phyloP scores from a whole-genome alignment of 208 protist species.

The Wallacemonas rigidus region DNA sequence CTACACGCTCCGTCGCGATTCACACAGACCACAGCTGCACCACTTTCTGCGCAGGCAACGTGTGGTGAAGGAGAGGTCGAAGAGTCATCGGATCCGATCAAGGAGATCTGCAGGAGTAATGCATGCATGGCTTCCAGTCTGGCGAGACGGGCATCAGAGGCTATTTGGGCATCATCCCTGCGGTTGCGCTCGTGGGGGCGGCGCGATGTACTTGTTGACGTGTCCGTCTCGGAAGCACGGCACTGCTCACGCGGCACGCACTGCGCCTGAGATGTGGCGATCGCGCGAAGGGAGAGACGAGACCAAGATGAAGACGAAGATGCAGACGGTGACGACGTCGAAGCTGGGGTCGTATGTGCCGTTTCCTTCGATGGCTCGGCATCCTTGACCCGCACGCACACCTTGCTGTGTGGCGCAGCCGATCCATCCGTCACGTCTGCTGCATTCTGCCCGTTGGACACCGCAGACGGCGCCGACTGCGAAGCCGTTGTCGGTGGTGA shows the following conservation, averaged over 20 bases:
- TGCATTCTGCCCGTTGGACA: no score
- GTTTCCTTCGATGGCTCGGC: no score
- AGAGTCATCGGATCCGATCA: background rate
- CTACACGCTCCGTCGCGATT: background rate
- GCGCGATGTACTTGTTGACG: background rate
- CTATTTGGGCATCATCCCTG: background rate
- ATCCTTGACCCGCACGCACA: no score
- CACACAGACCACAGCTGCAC: background rate
- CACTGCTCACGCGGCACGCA: background rate
- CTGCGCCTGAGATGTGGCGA: background rate
- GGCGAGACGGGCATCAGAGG: background rate
- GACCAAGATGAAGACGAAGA: background rate
- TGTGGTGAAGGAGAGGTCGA: background rate
- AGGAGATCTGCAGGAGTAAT: background rate
- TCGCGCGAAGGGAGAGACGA: background rate
- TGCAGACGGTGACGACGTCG: background rate
- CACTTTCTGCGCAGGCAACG: background rate
- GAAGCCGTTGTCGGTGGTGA: background rate
- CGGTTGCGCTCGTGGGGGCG: background rate
- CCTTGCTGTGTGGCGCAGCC: no score
- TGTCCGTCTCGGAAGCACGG: background rate
- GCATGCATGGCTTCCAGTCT: conserved; percentile 12
- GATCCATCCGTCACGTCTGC: no score
- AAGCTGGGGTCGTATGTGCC: background rate
- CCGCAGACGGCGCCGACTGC: background rate